A percentile compares a stretch with the other conserved stretches of the same genome.
These are phyloP conservation scores for Bonia amplexicaulis DNA, from an alignment of 176 grass and related monocot genomes.

Conservation along the genomic window DNA sequence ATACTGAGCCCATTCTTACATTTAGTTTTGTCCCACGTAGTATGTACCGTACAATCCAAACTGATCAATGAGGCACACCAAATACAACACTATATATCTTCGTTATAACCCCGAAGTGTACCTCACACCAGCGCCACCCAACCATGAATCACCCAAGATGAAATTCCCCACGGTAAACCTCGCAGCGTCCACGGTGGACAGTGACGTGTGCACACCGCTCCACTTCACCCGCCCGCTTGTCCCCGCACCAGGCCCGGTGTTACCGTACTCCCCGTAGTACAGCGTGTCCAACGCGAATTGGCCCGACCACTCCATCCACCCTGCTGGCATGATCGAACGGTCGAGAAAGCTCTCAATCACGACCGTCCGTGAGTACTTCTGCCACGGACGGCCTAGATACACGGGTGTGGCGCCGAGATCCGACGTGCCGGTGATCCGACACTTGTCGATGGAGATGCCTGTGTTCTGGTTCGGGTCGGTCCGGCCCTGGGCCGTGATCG, in stretches of 20 bases:
- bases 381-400: slow-evolving; percentile 79
- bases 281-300: slow-evolving; percentile 43
- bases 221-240: slow-evolving; percentile 43
- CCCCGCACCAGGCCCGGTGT: slow-evolving; percentile 35
- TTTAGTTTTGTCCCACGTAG: neutral
- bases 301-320: slow-evolving; percentile 59
- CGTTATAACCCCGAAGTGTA: slow-evolving; percentile 51
- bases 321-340: slow-evolving; percentile 24
- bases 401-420: slow-evolving; percentile 44
- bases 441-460: slow-evolving; percentile 65
- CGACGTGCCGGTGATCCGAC: slow-evolving; percentile 30
- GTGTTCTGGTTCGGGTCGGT: slow-evolving; percentile 72
- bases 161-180: slow-evolving; percentile 57
- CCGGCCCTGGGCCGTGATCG: slow-evolving; percentile 70
- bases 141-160: slow-evolving; percentile 53
- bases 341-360: slow-evolving; percentile 54
- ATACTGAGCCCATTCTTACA: neutral
- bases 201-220: slow-evolving; percentile 35
- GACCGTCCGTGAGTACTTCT: slow-evolving; percentile 43
- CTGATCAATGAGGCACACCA: neutral
- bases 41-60: neutral
- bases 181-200: slow-evolving; percentile 41
- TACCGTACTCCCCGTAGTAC: slow-evolving; percentile 75
- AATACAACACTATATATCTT: neutral
- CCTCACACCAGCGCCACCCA: slow-evolving; percentile 35